Evolutionary conservation across 495 filamentous ascomycete species (phyloP), one percentile per base, ranked within the genome.

Genomic region (Eremomyces bilateralis): DNA sequence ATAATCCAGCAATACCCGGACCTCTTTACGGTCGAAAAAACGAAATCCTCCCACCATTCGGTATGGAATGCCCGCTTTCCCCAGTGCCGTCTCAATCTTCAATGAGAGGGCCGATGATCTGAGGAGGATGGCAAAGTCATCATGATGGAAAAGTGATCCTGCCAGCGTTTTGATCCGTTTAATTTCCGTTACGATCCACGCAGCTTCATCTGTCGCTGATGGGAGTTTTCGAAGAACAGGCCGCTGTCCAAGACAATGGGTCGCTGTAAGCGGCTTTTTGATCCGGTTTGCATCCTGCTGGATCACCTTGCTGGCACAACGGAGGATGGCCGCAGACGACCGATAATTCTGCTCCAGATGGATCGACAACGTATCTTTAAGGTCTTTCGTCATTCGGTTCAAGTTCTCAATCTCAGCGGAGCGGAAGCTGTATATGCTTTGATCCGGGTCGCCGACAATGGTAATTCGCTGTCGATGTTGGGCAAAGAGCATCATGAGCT

Each of bases 391-490:
- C 69, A 99, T 75, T 1, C 74, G 64, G 40, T 67, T 65, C 24
- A 95, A 61, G 50, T 99, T 99, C 50, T 76, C 69, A 42, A 90
- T 84, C 53, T 99, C 88, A 15, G 90, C 90, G 3, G 81, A 85
- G n/a, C 90, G 74, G 61, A 91, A 99, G 3, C 85, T 80, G 48
- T 99, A 99, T 34, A 99, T 99, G 44, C 84, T 93, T 48, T 99
- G 90, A 50, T 99, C 88, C 4, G 90, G 90, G 49, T 99, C 88
- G 11, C 90, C 88, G 12, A 99, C 90, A 33, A 93, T 80, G 6
- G 88, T 95, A 39, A 99, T 82, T 17, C 10, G 30, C 10, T 17
- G 6, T 6, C 30, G 30, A 18, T 17, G 30, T 20, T 77, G 65
- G 12, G 88, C 82, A 44, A 99, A 76, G 3, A 91, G 65, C 33